Conservation (phyloP, 768 basidiomycete species). For the Goffeauzyma gilvescens region DNA sequence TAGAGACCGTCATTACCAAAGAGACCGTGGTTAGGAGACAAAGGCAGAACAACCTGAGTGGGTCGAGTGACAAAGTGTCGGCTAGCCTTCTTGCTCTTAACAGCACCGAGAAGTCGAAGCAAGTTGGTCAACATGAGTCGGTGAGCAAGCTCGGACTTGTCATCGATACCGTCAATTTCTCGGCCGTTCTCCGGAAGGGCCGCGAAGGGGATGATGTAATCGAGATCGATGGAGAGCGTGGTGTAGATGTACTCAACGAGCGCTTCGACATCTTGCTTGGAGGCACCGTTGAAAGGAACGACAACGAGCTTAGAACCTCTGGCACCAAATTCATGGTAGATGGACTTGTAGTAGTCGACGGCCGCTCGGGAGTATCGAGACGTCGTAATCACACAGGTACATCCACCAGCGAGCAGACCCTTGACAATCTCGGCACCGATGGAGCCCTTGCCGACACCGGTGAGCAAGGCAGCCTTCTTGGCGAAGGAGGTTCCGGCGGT, state of each 20-base stretch:
- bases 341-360: slow-evolving; percentile 94
- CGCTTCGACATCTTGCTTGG: slow-evolving; percentile 94
- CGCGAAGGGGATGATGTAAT: slow-evolving; percentile 96
- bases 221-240: slow-evolving; percentile 83
- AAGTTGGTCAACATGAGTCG: slow-evolving; percentile 97
- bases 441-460: slow-evolving; percentile 92
- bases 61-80: slow-evolving; percentile 92
- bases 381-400: slow-evolving; percentile 90
- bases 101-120: slow-evolving; percentile 83
- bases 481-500: slow-evolving; percentile 97
- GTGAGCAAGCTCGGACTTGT: slow-evolving; percentile 92
- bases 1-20: slow-evolving; percentile 97
- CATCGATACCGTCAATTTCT: slow-evolving; percentile 91
- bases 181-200: slow-evolving; percentile 97
- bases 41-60: slow-evolving; percentile 90
- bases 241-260: slow-evolving; percentile 96
- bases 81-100: slow-evolving; percentile 95
- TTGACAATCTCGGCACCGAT: slow-evolving; percentile 96
- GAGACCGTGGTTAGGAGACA: slow-evolving; percentile 93
- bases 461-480: slow-evolving; percentile 94
- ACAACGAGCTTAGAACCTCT: slow-evolving; percentile 92
- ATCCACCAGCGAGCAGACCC: slow-evolving; percentile 86
- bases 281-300: slow-evolving; percentile 97
- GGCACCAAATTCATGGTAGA: slow-evolving; percentile 87
- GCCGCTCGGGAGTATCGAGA: slow-evolving; percentile 79